Percentiles rank a stretch among this genome's conserved stretches.
phyloP scores from a whole-genome alignment of 305 asterid genomes.

The Stenogyne calaminthoides region DNA sequence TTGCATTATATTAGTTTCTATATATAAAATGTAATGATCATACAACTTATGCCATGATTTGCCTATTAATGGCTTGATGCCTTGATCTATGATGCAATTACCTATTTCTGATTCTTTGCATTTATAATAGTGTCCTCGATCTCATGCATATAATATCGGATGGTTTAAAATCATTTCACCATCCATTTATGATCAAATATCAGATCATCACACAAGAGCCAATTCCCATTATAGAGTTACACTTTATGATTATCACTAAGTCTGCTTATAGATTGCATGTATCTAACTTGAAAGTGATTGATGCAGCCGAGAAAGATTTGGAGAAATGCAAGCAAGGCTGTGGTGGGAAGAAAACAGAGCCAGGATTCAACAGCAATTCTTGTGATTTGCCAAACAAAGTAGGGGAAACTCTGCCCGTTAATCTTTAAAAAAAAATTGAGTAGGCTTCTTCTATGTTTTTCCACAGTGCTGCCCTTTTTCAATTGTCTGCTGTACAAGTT shows the following conservation, averaged over 20 bases:
- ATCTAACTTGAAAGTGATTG: constrained; percentile 31
- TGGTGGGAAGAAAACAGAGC: constrained; percentile 95
- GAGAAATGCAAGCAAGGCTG: constrained; percentile 82
- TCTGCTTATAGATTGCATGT: neutral
- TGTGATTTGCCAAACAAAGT: constrained; percentile 37
- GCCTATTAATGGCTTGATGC: neutral
- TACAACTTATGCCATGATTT: neutral
- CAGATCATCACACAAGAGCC: neutral
- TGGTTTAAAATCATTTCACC: neutral
- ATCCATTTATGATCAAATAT: neutral
- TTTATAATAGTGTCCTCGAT: neutral
- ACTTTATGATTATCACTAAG: neutral
- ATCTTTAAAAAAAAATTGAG: constrained; percentile 22
- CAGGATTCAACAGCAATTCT: constrained; percentile 86
- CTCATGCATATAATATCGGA: neutral
- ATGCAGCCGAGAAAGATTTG: constrained; percentile 92
- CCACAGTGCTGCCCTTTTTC: constrained; percentile 23
- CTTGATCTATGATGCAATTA: neutral
- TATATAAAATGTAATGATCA: neutral
- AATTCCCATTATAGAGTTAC: neutral
- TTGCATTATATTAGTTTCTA: neutral
- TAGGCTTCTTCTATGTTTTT: constrained; percentile 18
- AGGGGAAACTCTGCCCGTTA: constrained; percentile 10
- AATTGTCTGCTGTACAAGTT: constrained; percentile 14
- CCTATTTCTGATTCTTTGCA: neutral